Evolutionary conservation across 2,329 filamentous ascomycete species (phyloP), one percentile per base, ranked within the genome.

Genomic region (Mariannaea elegans): DNA sequence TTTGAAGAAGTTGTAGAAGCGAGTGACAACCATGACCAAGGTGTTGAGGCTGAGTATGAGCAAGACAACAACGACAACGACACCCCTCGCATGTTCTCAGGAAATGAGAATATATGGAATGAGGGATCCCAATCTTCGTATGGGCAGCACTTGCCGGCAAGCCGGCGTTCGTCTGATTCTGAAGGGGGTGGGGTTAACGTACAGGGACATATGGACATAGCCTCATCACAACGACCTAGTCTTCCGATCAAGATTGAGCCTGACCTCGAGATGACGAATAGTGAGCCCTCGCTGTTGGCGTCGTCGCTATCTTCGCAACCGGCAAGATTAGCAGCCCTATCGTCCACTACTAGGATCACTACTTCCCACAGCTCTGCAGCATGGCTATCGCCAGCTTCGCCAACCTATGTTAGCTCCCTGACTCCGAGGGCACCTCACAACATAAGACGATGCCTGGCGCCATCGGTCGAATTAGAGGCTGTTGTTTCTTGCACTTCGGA

Each of bases 401-500:
- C 36, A 12, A 52, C 50, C 19, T 41, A 32, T 5, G 27, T 57
- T 21, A 53, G 56, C n/a, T 48, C 58, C 24, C 54, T 41, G 5
- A 27, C 50, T 9, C 38, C 18, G 23, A 55, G 53, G 21, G n/a
- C 47, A 8, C 55, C 41, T 14, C 59, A 47, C 18, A 61, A 53
- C 8, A 44, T 56, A 21, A 45, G 52, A 24, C 52, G 45, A 31
- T 42, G 18, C 36, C 68, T 71, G 0, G 72, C 78, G 7, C 76
- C 76, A 2, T 81, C 82, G 1, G 81, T 93, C 50, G 92, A 96
- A 76, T 80, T 97, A 4, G 93, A 97, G 77, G 93, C 92, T 2
- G 92, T 97, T n/a, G 89, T 97, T 5, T 96, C 93, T 0, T 97
- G 93, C 76, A 93, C 92, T 2, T 96, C 93, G 0, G 93, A 97